Evolutionary conservation across 176 grass and related monocot genomes (phyloP), one percentile per base, ranked within the genome.

Genomic region (Raddia guianensis): DNA sequence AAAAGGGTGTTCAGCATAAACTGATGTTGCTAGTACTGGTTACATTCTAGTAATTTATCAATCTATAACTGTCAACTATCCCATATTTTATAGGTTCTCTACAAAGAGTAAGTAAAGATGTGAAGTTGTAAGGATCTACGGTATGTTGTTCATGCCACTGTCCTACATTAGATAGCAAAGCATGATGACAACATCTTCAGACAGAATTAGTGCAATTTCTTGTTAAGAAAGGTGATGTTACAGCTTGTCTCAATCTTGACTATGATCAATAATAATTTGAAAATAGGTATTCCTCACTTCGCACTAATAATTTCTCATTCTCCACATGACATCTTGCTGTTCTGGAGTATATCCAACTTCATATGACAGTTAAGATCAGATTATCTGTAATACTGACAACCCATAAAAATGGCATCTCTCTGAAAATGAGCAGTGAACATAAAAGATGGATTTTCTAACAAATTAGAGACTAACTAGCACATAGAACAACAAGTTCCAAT

Each of bases 41-140:
- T 12, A 9, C 18, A 12, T 45, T 50, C 12, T 72, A 21, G 9
- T 16, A 40, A 67, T 3, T 40, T 55, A 55, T 27, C 12, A 27
- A 12, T 40, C 27, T 57, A 49, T 18, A 33, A 76, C 2, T 49
- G 40, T 57, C 55, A 55, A 80, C 74, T 83, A 73, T 14, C 13
- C 3, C 7, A 34, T 57, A 56, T 55, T 20, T 4, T 2, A 21
- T 21, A 63, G 4, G 10, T 35, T 50, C 32, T 40, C 15, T 74
- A 20, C 2, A 27, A 59, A 7, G 33, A 37, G 35, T 43, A 47
- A 84, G 16, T 11, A 32, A 56, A 66, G 27, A 83, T 5, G 13
- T n/a, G 9, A 20, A 80, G 68, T 9, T 68, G 44, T 57, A 16
- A 50, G 12, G 12, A 58, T 43, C 58, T 45, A 43, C 9, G 10